Base-by-base conservation (phyloP, 108 stramenopile species). In the Aureococcus anophagefferens region DNA sequence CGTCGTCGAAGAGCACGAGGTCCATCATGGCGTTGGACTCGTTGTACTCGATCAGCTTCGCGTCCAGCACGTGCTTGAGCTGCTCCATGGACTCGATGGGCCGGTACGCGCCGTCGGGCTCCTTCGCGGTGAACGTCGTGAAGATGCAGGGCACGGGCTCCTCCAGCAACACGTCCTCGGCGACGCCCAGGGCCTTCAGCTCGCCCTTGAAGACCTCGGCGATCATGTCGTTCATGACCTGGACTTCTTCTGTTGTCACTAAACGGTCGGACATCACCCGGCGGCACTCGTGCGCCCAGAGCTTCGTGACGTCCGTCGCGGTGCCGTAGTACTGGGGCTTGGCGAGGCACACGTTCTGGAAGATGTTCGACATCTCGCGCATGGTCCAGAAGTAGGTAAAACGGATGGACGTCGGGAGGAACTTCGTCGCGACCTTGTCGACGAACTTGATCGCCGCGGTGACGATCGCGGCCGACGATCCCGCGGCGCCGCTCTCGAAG, bases 331-430 rank as follows among this genome's bases (percentile, higher is more conserved):
- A 84, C 30, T 89, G 85, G 18, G 81, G 46, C 46, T 77, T 84
- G 62, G 87, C 80, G 37, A 79, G 78, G 68, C 87, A 89, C 62
- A 88, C 67, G 5, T 91, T 90, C 79, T 91, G 91, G 79, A 92
- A 94, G 32, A 94, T 82, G 62, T 94, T 94, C 28, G 86, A 75
- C 16, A 93, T 77, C 64, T 94, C 93, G 59, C 93, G 89, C 89
- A 94, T 89, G 80, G 91, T 93, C 91, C 91, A 94, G 76, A 91
- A 93, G 79, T 94, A 94, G 73, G 90, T 90, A 78, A 92, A 92
- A 70, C 88, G 87, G 30, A 88, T 75, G 30, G 91, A 90, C 28
- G 89, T 88, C 30, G 93, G 93, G 3, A 94, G 72, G 81, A 94
- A 92, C 68, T 87, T 89, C 30, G 85, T 46, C 62, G 76, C 74